Conservation (phyloP, 2,329 filamentous ascomycete species). For the Beauveria asiatica region DNA sequence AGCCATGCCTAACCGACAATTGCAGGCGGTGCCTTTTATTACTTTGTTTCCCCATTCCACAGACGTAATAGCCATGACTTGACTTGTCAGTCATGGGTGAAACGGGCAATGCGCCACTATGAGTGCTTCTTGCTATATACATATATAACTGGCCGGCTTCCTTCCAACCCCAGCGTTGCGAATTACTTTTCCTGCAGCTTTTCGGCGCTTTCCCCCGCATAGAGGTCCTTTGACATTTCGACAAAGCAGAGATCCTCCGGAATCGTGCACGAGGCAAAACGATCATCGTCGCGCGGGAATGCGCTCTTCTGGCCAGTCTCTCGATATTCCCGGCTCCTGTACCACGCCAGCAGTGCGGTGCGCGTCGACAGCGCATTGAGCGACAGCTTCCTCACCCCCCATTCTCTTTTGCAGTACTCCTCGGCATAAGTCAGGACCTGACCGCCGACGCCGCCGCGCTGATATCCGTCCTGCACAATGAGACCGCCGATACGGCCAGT, state of each 20-base stretch:
- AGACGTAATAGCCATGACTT: too few relatives aligned
- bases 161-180: too few relatives aligned
- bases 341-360: constrained; percentile 28
- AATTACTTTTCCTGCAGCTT: neutral
- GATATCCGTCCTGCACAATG: constrained; percentile 18
- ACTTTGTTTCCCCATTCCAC: too few relatives aligned
- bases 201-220: neutral
- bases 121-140: too few relatives aligned
- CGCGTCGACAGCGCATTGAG: constrained; percentile 26
- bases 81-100: too few relatives aligned
- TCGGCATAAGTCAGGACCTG: constrained; percentile 25
- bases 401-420: constrained; percentile 17
- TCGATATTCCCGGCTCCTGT: constrained; percentile 24
- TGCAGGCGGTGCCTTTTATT: too few relatives aligned
- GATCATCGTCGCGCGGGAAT: constrained; percentile 20
- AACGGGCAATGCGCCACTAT: too few relatives aligned
- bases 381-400: constrained; percentile 23
- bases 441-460: constrained; percentile 25
- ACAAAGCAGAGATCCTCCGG: constrained; percentile 26
- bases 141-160: too few relatives aligned
- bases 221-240: constrained; percentile 25
- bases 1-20: too few relatives aligned
- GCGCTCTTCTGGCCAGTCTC: constrained; percentile 25
- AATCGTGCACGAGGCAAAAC: constrained; percentile 12
- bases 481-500: constrained; percentile 20